Evolutionary conservation across 176 grass and related monocot genomes (phyloP), one percentile per base, ranked within the genome.

Genomic region (Panicum miliaceum): DNA sequence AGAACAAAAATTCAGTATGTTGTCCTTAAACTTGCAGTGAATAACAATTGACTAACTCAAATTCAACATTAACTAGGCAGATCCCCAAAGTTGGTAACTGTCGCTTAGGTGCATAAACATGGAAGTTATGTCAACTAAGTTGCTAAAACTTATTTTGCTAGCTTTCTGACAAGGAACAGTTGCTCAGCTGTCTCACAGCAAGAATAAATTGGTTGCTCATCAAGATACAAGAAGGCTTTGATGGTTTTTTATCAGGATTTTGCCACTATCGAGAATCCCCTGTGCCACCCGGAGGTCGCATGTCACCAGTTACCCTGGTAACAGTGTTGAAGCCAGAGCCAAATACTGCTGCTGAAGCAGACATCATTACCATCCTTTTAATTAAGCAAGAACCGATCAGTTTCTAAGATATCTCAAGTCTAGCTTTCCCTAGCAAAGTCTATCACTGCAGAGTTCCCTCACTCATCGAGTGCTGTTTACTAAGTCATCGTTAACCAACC

Each of bases 321-420:
- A 26, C 22, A 71, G 25, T 4, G 23, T 60, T 42, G 25, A 61
- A 62, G 37, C 20, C 40, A 46, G 40, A 41, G 32, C 38, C 38
- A 61, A 61, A 50, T 29, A 29, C 69, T 50, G 42, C 68, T 47
- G 69, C 68, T 72, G 46, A 75, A 36, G 47, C 18, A 3, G 10
- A 75, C 48, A 35, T 52, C 29, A 54, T 54, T 34, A 22, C 47
- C 27, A 74, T 74, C 27, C 25, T 75, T 74, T 56, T 75, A 50
- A 5, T 36, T 64, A 51, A 27, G 57, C 40, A 78, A 29, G 9
- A 47, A 48, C 18, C 1, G 8, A 63, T 63, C 23, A 45, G 18
- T 64, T 63, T 61, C 40, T 35, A 64, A 64, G 41, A 66, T 50
- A 79, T 36, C 45, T 47, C 58, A 62, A 79, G 26, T 4, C 11